Percentiles rank a stretch among this genome's conserved stretches.
phyloP scores from a whole-genome alignment of 495 filamentous ascomycete species.

The Aspergillus cavernicola region DNA sequence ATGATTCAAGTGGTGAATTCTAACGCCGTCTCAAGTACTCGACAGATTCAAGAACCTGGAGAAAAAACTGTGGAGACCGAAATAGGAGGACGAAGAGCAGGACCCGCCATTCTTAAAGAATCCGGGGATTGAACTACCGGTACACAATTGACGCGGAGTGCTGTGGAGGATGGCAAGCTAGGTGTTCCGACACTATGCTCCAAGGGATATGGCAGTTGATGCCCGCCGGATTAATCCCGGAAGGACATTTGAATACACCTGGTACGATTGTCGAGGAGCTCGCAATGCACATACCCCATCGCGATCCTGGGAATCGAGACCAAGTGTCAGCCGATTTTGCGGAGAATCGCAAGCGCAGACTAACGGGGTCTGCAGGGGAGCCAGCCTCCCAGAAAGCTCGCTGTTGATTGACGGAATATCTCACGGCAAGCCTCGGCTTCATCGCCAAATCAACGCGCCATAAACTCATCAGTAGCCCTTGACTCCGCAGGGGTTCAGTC shows the following conservation, averaged over 20 bases:
- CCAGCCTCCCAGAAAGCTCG: neutral
- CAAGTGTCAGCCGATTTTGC: slow-evolving; percentile 14
- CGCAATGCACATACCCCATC: neutral
- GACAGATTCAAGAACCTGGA: slow-evolving; percentile 1
- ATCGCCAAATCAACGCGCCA: slow-evolving; percentile 16
- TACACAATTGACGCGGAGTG: slow-evolving; percentile 8
- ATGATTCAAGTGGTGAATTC: neutral
- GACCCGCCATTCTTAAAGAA: slow-evolving; percentile 21
- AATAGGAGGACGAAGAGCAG: slow-evolving; percentile 14
- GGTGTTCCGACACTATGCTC: neutral
- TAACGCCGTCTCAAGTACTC: neutral
- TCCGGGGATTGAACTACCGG: slow-evolving; percentile 20
- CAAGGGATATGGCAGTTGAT: neutral
- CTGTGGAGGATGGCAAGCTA: slow-evolving; percentile 1
- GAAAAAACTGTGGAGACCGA: slow-evolving; percentile 18
- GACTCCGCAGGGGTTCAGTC: neutral
- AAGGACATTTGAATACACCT: slow-evolving; percentile 1
- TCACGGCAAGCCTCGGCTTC: slow-evolving; percentile 15
- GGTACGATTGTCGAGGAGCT: slow-evolving; percentile 1
- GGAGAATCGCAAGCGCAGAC: slow-evolving; percentile 9
- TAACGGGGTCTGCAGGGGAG: neutral
- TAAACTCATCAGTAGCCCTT: neutral
- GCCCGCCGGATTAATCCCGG: slow-evolving; percentile 11
- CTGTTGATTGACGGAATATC: slow-evolving; percentile 38
- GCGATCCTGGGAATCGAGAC: neutral